Conservation (phyloP, 768 basidiomycete species). For the Boletus pseudopeckii region DNA sequence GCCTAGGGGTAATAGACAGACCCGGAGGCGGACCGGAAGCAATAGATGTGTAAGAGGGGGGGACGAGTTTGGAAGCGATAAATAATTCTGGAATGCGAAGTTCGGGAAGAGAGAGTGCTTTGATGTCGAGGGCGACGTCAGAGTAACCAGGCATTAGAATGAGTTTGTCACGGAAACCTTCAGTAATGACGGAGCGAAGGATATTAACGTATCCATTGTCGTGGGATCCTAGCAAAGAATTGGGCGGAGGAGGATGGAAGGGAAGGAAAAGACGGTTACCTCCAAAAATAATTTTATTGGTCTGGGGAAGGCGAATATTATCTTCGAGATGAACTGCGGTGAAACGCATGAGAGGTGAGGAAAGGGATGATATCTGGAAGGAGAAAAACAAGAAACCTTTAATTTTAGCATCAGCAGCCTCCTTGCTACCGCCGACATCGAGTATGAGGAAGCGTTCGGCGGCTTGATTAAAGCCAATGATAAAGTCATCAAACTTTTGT, state of each 20-base stretch:
- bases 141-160: constrained; percentile 61
- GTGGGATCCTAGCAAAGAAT: constrained; percentile 51
- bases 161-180: constrained; percentile 61
- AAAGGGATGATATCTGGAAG: background rate
- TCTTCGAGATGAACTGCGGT: constrained; percentile 38
- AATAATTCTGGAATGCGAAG: constrained; percentile 58
- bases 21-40: constrained; percentile 26
- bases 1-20: constrained; percentile 17
- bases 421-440: constrained; percentile 68
- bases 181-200: constrained; percentile 61
- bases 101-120: constrained; percentile 52
- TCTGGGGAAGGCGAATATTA: constrained; percentile 54
- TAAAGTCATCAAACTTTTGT: constrained; percentile 59
- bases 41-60: constrained; percentile 26
- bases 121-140: constrained; percentile 58
- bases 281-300: constrained; percentile 64
- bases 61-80: constrained; percentile 50
- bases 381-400: constrained; percentile 47
- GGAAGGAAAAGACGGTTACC: constrained; percentile 36
- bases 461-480: constrained; percentile 68
- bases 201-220: constrained; percentile 68
- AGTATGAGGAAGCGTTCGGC: constrained; percentile 63
- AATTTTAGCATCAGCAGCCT: constrained; percentile 73
- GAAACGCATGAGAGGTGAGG: constrained; percentile 8
- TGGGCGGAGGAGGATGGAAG: constrained; percentile 2